Evolutionary conservation across 805 yeast genomes (phyloP).

Genomic region (Kregervanrija delftensis): DNA sequence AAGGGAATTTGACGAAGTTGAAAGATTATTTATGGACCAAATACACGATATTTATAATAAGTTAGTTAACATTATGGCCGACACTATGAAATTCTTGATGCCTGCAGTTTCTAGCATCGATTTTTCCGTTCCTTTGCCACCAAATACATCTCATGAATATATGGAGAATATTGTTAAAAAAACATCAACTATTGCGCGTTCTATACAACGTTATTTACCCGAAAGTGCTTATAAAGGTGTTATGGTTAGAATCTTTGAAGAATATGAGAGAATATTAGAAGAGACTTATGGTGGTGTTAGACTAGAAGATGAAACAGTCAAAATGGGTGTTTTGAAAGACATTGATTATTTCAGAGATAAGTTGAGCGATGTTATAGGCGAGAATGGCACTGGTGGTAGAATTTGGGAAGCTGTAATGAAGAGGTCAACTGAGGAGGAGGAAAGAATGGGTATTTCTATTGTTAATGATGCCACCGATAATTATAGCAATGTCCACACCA

Average conservation of each 20-base stretch:
- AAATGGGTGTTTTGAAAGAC: conserved; percentile 36
- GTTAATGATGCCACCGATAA: background rate
- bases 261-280: conserved; percentile 49
- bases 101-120: conserved; percentile 38
- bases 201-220: conserved; percentile 52
- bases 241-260: conserved; percentile 45
- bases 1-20: conserved; percentile 33
- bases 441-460: conserved; percentile 25
- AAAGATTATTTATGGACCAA: conserved; percentile 46
- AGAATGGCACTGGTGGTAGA: conserved; percentile 54
- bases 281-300: conserved; percentile 44
- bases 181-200: conserved; percentile 55
- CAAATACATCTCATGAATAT: conserved; percentile 41
- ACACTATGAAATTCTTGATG: conserved; percentile 48
- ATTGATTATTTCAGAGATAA: conserved; percentile 59
- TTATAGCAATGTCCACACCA: background rate
- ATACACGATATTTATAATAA: conserved; percentile 56
- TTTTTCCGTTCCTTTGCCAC: conserved; percentile 40
- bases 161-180: conserved; percentile 65
- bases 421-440: conserved; percentile 43
- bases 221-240: conserved; percentile 38
- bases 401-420: conserved; percentile 55
- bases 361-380: conserved; percentile 49
- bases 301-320: conserved; percentile 32
- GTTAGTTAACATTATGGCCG: conserved; percentile 64